Evolutionary conservation across 192 early-diverging fungal species (phyloP).

Genomic region (Coemansia sp.): DNA sequence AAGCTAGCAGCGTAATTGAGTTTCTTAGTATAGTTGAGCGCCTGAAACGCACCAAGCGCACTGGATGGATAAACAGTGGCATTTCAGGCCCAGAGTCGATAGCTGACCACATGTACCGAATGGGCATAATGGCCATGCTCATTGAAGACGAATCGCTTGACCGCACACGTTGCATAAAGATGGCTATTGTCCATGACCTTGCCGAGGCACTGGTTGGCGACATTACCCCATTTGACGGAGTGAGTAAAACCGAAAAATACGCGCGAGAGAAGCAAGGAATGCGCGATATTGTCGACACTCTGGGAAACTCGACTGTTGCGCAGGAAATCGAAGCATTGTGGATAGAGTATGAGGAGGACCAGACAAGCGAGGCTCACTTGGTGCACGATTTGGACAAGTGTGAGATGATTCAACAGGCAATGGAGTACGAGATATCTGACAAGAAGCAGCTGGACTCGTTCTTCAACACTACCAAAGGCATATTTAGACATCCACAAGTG

Average conservation of each 20-base stretch:
- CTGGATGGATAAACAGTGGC: constrained; percentile 83
- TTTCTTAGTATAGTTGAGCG: constrained; percentile 82
- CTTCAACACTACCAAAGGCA: constrained; percentile 76
- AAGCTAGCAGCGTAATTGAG: constrained; percentile 56
- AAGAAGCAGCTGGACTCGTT: constrained; percentile 68
- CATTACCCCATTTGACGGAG: constrained; percentile 81
- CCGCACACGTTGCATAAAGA: constrained; percentile 75
- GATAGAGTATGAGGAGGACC: constrained; percentile 80
- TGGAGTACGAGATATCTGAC: constrained; percentile 85
- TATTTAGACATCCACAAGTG: constrained; percentile 82
- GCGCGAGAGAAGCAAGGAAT: constrained; percentile 59
- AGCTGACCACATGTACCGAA: constrained; percentile 94
- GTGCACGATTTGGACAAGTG: constrained; percentile 96
- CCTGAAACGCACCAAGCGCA: constrained; percentile 90
- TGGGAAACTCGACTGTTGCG: constrained; percentile 60
- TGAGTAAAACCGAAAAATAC: constrained; percentile 78
- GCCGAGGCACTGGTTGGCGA: constrained; percentile 78
- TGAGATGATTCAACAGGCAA: constrained; percentile 92
- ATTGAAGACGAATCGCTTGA: constrained; percentile 70
- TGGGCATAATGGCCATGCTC: constrained; percentile 86
- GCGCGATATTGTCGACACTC: constrained; percentile 54
- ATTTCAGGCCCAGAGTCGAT: constrained; percentile 81
- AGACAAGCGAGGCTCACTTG: constrained; percentile 72
- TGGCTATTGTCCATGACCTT: constrained; percentile 92
- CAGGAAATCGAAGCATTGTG: constrained; percentile 76